Conservation (phyloP, 805 yeast genomes). For the Tetrapisispora namnaoensis region DNA sequence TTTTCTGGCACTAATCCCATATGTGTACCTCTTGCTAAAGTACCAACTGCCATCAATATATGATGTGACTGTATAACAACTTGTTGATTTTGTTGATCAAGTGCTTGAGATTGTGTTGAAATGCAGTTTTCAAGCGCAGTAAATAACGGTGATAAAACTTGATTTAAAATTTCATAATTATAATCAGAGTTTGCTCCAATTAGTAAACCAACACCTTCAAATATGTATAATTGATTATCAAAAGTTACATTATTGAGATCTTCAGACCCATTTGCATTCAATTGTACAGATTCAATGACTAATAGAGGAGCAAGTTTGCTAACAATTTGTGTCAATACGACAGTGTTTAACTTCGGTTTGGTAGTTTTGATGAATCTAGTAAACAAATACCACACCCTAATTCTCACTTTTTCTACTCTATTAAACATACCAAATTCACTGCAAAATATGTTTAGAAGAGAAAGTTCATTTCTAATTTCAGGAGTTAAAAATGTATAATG, state of each 20-base stretch:
- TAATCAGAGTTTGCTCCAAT: slow-evolving; percentile 41
- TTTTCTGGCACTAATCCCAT: slow-evolving; percentile 32
- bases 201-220: slow-evolving; percentile 78
- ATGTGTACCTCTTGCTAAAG: slow-evolving; percentile 79
- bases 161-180: slow-evolving; percentile 42
- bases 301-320: slow-evolving; percentile 53
- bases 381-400: slow-evolving; percentile 85
- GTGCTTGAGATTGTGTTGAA: slow-evolving; percentile 33
- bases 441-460: slow-evolving; percentile 68
- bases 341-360: slow-evolving; percentile 49
- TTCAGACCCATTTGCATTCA: slow-evolving; percentile 31
- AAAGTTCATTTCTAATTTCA: slow-evolving; percentile 39
- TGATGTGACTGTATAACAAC: slow-evolving; percentile 73
- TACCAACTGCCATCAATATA: slow-evolving; percentile 77
- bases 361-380: slow-evolving; percentile 72
- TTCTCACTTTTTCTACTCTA: slow-evolving; percentile 59
- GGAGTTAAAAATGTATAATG: slow-evolving; percentile 48
- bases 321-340: slow-evolving; percentile 46
- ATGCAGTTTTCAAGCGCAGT: slow-evolving; percentile 59
- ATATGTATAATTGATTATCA: slow-evolving; percentile 70
- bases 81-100: slow-evolving; percentile 17
- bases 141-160: slow-evolving; percentile 67
- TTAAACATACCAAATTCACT: slow-evolving; percentile 77
- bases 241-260: slow-evolving; percentile 40
- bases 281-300: slow-evolving; percentile 35